Evolutionary conservation across 768 basidiomycete species (phyloP).

Genomic region (Macrolepiota dolichaula): DNA sequence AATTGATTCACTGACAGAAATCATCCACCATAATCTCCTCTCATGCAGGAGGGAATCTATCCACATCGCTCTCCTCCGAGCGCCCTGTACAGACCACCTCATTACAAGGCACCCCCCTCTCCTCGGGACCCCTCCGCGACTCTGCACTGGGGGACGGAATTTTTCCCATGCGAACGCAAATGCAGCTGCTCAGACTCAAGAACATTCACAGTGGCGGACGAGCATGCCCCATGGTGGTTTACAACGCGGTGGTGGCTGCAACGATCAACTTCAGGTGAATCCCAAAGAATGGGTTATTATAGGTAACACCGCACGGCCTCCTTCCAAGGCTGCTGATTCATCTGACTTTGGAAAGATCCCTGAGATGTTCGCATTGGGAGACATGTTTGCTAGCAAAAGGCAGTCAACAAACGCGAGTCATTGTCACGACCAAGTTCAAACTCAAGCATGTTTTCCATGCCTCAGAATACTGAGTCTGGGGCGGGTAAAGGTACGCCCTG

Average conservation of each 20-base stretch:
- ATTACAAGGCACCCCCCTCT: too few species aligned
- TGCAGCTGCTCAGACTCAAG: too few species aligned
- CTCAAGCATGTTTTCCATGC: slow-evolving; percentile 87
- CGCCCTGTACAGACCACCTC: slow-evolving; percentile 10
- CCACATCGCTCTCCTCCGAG: slow-evolving; percentile 42
- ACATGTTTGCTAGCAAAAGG: slow-evolving; percentile 78
- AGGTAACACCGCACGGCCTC: slow-evolving; percentile 49
- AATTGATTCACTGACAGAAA: slow-evolving; percentile 8
- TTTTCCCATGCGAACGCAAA: too few species aligned
- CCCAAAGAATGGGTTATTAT: slow-evolving; percentile 88
- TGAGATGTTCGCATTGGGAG: slow-evolving; percentile 80
- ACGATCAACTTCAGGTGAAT: slow-evolving; percentile 51
- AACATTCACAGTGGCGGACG: slow-evolving; percentile 28
- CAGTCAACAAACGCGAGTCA: slow-evolving; percentile 56
- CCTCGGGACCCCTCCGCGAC: too few species aligned
- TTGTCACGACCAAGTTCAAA: slow-evolving; percentile 75
- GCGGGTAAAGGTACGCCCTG: slow-evolving; percentile 52
- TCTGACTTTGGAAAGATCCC: slow-evolving; percentile 87
- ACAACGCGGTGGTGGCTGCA: slow-evolving; percentile 60
- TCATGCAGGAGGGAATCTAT: slow-evolving; percentile 22
- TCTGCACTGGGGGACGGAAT: too few species aligned
- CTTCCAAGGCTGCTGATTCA: slow-evolving; percentile 80
- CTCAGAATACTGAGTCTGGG: slow-evolving; percentile 57
- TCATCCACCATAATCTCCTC: background rate
- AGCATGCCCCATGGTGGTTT: slow-evolving; percentile 54